Percentiles rank a stretch among this genome's conserved stretches.
Conservation (phyloP, 148 eudicot genomes). For the Rhododendron ovatum region DNA sequence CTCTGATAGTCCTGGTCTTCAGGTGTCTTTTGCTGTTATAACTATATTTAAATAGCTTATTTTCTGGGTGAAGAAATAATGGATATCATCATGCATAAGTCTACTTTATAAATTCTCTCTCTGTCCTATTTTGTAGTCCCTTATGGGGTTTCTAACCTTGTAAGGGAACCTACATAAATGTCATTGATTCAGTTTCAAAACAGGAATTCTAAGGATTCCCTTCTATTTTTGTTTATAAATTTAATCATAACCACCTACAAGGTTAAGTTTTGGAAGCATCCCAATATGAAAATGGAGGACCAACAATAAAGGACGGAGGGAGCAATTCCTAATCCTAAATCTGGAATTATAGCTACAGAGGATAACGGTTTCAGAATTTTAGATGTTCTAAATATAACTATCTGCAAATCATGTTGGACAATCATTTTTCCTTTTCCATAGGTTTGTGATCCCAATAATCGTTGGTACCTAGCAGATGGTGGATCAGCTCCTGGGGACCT, state of each 20-base stretch:
- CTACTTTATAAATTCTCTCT: not conserved
- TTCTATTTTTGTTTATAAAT: not conserved
- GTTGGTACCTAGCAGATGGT: slow-evolving; percentile 83
- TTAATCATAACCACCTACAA: not conserved
- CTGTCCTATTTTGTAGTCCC: not conserved
- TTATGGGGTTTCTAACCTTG: not conserved
- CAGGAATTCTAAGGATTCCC: not conserved
- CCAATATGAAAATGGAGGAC: not conserved
- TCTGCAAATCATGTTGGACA: slow-evolving; percentile 18
- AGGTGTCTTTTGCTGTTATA: slow-evolving; percentile 36
- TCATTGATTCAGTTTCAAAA: not conserved
- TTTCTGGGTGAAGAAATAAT: slow-evolving; percentile 3
- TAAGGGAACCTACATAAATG: not conserved
- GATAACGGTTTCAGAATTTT: not conserved
- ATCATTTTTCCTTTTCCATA: slow-evolving; percentile 25
- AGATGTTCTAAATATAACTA: not conserved
- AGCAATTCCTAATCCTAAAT: not conserved
- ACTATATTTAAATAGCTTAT: not conserved
- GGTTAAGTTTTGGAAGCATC: not conserved
- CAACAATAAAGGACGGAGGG: not conserved
- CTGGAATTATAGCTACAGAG: not conserved
- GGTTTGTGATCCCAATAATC: slow-evolving; percentile 92
- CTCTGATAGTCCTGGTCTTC: slow-evolving; percentile 79
- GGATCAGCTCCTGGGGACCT: slow-evolving; percentile 64
- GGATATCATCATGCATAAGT: not conserved